Conservation (phyloP, 1,284 basidiomycete genomes). For the Sporisorium scitamineum region DNA sequence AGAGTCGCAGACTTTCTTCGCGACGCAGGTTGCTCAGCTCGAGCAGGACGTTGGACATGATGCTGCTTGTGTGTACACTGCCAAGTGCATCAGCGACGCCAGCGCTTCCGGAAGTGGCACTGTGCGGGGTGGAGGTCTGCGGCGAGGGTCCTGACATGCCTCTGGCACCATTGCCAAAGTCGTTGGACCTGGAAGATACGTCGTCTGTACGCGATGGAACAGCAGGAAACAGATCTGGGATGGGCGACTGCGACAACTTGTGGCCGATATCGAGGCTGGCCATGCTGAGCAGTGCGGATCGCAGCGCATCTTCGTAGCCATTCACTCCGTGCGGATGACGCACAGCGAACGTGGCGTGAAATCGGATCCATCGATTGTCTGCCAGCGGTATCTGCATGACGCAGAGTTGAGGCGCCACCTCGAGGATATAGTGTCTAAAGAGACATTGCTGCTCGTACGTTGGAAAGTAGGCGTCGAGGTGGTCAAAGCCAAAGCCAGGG, state of each 20-base stretch:
- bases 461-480: constrained; percentile 43
- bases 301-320: constrained; percentile 44
- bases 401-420: constrained; percentile 45
- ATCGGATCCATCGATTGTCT: constrained; percentile 45
- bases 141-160: constrained; percentile 4
- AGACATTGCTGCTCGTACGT: constrained; percentile 45
- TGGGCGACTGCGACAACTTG: constrained; percentile 40
- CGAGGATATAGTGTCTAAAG: constrained; percentile 46
- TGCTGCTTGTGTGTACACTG: constrained; percentile 17
- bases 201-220: constrained; percentile 8
- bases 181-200: constrained; percentile 10
- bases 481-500: constrained; percentile 39
- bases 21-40: constrained; percentile 45
- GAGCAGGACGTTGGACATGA: constrained; percentile 40
- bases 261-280: constrained; percentile 45
- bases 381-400: constrained; percentile 34
- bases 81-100: constrained; percentile 5
- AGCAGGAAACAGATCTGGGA: constrained; percentile 30
- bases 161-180: neutral
- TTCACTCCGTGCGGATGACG: constrained; percentile 32
- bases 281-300: constrained; percentile 42
- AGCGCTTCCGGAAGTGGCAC: neutral
- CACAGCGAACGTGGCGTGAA: constrained; percentile 43
- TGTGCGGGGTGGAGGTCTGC: neutral
- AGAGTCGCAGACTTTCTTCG: constrained; percentile 32